Percentiles rank a stretch among this genome's conserved stretches.
Conservation (phyloP, 768 basidiomycete genomes). For the Stropharia rugosoannulata region DNA sequence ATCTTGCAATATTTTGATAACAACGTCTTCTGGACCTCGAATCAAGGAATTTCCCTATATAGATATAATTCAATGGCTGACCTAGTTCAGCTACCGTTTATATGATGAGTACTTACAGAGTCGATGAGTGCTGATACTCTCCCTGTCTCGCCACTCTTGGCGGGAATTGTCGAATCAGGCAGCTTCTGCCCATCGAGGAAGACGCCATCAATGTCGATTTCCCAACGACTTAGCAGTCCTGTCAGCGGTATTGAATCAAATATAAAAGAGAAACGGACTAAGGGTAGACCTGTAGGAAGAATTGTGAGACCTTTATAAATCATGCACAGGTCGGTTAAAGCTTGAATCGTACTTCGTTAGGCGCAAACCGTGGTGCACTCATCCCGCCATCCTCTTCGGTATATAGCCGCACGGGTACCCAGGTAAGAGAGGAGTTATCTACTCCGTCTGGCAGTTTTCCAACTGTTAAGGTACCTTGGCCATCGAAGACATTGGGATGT, state of each 20-base stretch:
- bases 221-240: conserved; percentile 46
- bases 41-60: conserved; percentile 68
- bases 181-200: conserved; percentile 60
- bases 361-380: conserved; percentile 48
- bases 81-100: too few relatives aligned
- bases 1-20: conserved; percentile 42
- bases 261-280: conserved; percentile 22
- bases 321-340: not conserved
- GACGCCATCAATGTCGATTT: conserved; percentile 64
- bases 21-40: conserved; percentile 68
- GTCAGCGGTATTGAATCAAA: not conserved
- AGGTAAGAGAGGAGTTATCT: conserved; percentile 55
- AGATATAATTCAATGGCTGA: not conserved
- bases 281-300: conserved; percentile 31
- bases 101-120: conserved; percentile 39
- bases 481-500: conserved; percentile 56
- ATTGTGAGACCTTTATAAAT: not conserved
- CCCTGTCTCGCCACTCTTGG: conserved; percentile 28
- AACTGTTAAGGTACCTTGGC: conserved; percentile 58
- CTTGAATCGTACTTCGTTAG: conserved; percentile 48
- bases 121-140: conserved; percentile 62
- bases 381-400: conserved; percentile 53
- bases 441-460: conserved; percentile 60
- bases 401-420: conserved; percentile 67
- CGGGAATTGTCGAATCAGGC: conserved; percentile 48